These are phyloP conservation scores for Centaurea solstitialis DNA, from an alignment of 129 eudicot species.

Conservation along the genomic window DNA sequence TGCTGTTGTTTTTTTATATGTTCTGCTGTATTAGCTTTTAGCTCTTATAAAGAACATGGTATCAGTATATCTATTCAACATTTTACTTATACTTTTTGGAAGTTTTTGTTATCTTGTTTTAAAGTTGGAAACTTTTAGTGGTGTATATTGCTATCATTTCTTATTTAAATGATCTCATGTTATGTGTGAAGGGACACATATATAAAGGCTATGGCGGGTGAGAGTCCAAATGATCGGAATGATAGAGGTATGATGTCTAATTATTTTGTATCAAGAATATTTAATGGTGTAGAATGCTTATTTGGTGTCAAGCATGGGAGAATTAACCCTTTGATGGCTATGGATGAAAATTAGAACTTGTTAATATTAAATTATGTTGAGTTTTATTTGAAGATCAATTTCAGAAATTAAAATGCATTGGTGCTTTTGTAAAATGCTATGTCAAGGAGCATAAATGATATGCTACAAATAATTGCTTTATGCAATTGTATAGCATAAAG, in stretches of 20 bases:
- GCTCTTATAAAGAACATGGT: neutral
- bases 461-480: neutral
- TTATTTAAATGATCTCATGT: neutral
- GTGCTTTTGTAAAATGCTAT: neutral
- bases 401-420: neutral
- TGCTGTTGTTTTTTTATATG: neutral
- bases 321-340: neutral
- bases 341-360: neutral
- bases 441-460: neutral
- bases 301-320: neutral
- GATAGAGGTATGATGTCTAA: slow-evolving; percentile 73
- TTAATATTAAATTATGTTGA: neutral
- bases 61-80: neutral
- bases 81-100: neutral
- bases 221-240: slow-evolving; percentile 92
- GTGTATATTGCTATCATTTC: neutral
- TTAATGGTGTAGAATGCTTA: neutral
- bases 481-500: too few species aligned
- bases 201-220: slow-evolving; percentile 81
- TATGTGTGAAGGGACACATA: slow-evolving; percentile 69
- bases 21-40: neutral
- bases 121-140: neutral
- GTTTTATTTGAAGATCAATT: neutral
- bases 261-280: neutral
- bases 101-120: neutral